Evolutionary conservation across 306 rosid species (phyloP).

Genomic region (Purshia tridentata): DNA sequence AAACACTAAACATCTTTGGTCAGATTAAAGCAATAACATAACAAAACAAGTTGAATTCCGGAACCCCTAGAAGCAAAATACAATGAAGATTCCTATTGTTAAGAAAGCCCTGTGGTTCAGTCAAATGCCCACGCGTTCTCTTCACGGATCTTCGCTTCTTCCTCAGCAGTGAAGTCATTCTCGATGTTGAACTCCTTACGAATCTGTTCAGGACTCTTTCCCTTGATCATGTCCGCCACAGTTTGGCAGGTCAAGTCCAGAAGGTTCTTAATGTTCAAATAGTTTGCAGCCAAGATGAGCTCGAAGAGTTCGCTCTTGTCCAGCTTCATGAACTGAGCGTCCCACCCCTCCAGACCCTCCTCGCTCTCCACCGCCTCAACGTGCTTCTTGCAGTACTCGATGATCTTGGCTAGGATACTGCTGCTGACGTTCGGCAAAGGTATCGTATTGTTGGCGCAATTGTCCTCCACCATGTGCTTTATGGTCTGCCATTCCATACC

Average conservation of each 20-base stretch:
- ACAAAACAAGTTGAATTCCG: too few relatives aligned
- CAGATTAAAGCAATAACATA: too few relatives aligned
- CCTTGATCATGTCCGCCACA: neutral
- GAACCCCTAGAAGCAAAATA: too few relatives aligned
- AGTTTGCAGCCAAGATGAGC: neutral
- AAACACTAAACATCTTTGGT: too few relatives aligned
- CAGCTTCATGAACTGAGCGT: neutral
- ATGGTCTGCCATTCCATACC: neutral
- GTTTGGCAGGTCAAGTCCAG: neutral
- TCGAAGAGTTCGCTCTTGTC: neutral
- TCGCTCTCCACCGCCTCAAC: too few relatives aligned
- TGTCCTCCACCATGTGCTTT: neutral
- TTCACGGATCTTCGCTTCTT: neutral
- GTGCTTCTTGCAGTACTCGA: conserved; percentile 1
- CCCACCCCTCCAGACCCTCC: neutral
- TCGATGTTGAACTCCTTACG: neutral
- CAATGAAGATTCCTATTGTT: neutral
- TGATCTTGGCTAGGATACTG: neutral
- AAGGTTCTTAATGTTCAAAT: neutral
- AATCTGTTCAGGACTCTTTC: neutral
- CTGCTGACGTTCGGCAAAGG: neutral
- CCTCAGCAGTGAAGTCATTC: conserved; percentile 6
- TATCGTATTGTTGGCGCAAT: neutral
- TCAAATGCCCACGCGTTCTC: conserved; percentile 12
- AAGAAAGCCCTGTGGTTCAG: neutral